Percentiles rank a stretch among this genome's conserved stretches.
These are phyloP conservation scores for Umbilicus rupestris DNA, from an alignment of 164 flowering plant species.

Conservation along the genomic window DNA sequence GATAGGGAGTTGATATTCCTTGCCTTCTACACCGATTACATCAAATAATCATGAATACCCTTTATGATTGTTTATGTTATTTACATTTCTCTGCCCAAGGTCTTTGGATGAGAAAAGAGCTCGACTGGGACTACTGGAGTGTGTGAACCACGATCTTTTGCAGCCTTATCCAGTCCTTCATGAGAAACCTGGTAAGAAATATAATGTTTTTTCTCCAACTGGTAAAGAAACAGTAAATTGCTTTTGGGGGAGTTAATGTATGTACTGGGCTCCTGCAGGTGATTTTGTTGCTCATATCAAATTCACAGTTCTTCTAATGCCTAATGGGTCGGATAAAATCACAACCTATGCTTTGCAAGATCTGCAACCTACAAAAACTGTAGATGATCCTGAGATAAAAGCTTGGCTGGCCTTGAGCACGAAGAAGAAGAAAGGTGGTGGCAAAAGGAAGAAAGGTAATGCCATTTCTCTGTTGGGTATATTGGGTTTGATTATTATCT, in stretches of 20 bases:
- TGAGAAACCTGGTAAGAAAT: slow-evolving; percentile 75
- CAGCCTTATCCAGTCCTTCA: slow-evolving; percentile 96
- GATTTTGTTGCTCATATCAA: slow-evolving; percentile 86
- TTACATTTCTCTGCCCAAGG: slow-evolving; percentile 21
- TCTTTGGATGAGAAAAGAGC: slow-evolving; percentile 92
- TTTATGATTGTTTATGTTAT: not conserved
- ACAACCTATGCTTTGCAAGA: slow-evolving; percentile 80
- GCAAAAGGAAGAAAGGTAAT: slow-evolving; percentile 96
- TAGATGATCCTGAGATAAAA: slow-evolving; percentile 85
- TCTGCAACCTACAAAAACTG: slow-evolving; percentile 56
- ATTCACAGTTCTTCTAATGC: slow-evolving; percentile 95
- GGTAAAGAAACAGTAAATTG: not conserved
- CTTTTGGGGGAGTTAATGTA: not conserved
- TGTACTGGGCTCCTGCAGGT: slow-evolving; percentile 35
- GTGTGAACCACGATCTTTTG: slow-evolving; percentile 87
- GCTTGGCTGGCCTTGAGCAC: slow-evolving; percentile 79
- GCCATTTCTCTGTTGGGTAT: not conserved
- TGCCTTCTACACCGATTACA: too few relatives aligned
- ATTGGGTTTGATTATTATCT: not conserved
- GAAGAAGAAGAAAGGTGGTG: slow-evolving; percentile 79
- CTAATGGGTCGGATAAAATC: slow-evolving; percentile 85
- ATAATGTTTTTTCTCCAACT: not conserved
- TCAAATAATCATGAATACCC: not conserved
- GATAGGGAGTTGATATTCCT: too few relatives aligned
- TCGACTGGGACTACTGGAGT: slow-evolving; percentile 80